phyloP scores from a whole-genome alignment of 2,329 filamentous ascomycete species.

The Hawksworthiomyces lignivorus region DNA sequence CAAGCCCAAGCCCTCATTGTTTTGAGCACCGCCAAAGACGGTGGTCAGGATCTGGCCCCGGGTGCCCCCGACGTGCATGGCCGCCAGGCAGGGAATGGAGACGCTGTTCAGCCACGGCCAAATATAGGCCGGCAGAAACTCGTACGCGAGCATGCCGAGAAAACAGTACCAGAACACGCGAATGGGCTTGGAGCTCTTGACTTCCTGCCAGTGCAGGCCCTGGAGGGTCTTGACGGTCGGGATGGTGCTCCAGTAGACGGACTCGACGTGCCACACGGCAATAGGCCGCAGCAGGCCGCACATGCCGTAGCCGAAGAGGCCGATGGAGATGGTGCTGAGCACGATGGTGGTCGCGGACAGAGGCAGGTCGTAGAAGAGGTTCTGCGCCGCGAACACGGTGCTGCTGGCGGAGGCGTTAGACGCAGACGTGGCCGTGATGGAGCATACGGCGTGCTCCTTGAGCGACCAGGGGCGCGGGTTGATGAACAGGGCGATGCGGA shows the following conservation, averaged over 20 bases:
- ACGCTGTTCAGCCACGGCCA: constrained; percentile 48
- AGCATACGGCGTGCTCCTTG: constrained; percentile 48
- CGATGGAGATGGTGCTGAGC: constrained; percentile 43
- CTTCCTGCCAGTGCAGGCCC: constrained; percentile 43
- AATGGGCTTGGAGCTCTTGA: constrained; percentile 43
- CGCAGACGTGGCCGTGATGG: constrained; percentile 47
- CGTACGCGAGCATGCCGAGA: constrained; percentile 40
- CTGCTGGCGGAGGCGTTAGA: constrained; percentile 38
- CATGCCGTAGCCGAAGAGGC: constrained; percentile 47
- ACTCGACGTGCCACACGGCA: constrained; percentile 47
- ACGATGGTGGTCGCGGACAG: constrained; percentile 39
- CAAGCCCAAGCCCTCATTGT: constrained; percentile 44
- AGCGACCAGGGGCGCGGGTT: constrained; percentile 45
- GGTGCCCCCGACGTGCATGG: constrained; percentile 40
- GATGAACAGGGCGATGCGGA: constrained; percentile 34
- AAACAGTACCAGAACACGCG: constrained; percentile 42
- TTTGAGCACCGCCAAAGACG: constrained; percentile 42
- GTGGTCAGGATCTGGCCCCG: constrained; percentile 37
- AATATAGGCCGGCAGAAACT: constrained; percentile 48
- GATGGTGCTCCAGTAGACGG: constrained; percentile 48
- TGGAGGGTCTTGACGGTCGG: constrained; percentile 47
- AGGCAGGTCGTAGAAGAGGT: constrained; percentile 43
- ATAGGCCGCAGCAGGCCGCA: constrained; percentile 46
- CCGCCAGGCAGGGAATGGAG: constrained; percentile 45
- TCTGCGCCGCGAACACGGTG: constrained; percentile 38